Conservation (phyloP, 352 stramenopile species). For the Peronospora farinosa region DNA sequence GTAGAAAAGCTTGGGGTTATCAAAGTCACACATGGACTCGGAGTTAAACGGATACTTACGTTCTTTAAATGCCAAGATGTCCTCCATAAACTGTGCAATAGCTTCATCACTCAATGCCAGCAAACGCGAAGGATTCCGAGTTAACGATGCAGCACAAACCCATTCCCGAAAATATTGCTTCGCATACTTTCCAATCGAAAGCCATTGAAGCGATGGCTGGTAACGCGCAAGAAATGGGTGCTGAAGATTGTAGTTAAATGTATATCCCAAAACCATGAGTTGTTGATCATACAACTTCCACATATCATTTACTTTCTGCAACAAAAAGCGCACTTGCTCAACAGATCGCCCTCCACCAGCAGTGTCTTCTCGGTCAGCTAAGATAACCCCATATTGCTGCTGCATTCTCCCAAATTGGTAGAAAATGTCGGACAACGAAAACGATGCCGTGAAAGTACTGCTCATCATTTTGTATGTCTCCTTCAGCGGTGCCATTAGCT, state of each 20-base stretch:
- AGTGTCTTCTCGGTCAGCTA: slow-evolving; percentile 67
- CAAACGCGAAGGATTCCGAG: slow-evolving; percentile 23
- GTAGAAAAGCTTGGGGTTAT: slow-evolving; percentile 70
- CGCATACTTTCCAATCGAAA: slow-evolving; percentile 66
- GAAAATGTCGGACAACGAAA: slow-evolving; percentile 60
- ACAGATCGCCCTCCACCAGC: slow-evolving; percentile 36
- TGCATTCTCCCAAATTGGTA: slow-evolving; percentile 79
- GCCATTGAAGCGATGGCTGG: slow-evolving; percentile 56
- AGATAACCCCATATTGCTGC: slow-evolving; percentile 62
- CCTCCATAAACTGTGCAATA: slow-evolving; percentile 60
- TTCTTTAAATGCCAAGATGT: slow-evolving; percentile 69
- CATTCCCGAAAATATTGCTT: slow-evolving; percentile 71
- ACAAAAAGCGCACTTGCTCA: slow-evolving; percentile 52
- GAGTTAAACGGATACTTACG: slow-evolving; percentile 69
- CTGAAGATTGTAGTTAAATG: slow-evolving; percentile 68
- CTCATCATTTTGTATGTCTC: slow-evolving; percentile 66
- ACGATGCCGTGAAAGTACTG: slow-evolving; percentile 27
- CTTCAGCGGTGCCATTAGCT: slow-evolving; percentile 75
- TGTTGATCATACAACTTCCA: slow-evolving; percentile 76
- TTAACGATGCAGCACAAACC: slow-evolving; percentile 45
- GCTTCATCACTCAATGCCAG: slow-evolving; percentile 46
- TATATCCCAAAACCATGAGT: slow-evolving; percentile 64
- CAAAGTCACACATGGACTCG: slow-evolving; percentile 68
- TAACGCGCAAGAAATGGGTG: slow-evolving; percentile 40
- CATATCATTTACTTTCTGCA: slow-evolving; percentile 54